Percentiles rank a stretch among this genome's conserved stretches.
phyloP scores from a whole-genome alignment of 2,329 filamentous ascomycete genomes.

The Pseudocercospora eumusae region DNA sequence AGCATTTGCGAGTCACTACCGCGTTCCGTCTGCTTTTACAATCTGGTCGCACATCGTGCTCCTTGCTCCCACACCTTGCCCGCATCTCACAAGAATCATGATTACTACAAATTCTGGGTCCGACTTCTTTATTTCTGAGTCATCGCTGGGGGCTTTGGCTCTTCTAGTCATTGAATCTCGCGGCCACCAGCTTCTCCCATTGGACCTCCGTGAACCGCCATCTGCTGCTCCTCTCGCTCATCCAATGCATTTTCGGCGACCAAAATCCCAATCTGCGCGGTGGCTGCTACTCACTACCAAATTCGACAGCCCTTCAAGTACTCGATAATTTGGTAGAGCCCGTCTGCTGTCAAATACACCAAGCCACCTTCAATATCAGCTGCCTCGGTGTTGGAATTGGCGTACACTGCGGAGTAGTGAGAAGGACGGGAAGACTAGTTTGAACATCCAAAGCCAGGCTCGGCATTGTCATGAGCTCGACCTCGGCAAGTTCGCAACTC shows the following conservation, averaged over 20 bases:
- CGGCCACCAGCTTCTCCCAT: too few relatives aligned
- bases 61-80: background rate
- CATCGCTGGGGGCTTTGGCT: too few relatives aligned
- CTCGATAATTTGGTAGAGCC: too few relatives aligned
- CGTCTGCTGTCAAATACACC: too few relatives aligned
- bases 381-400: background rate
- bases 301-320: too few relatives aligned
- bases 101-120: background rate
- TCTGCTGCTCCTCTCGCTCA: too few relatives aligned
- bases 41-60: background rate
- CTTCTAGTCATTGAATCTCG: too few relatives aligned
- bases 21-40: background rate
- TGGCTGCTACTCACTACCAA: too few relatives aligned
- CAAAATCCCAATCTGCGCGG: too few relatives aligned
- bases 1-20: background rate
- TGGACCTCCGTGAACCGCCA: too few relatives aligned
- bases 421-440: background rate
- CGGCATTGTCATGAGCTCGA: background rate
- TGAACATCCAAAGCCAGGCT: background rate
- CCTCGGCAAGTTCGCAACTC: background rate
- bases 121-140: too few relatives aligned
- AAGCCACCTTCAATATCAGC: background rate
- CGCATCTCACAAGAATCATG: background rate
- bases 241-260: too few relatives aligned
- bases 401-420: background rate